Percentiles rank a stretch among this genome's conserved stretches.
phyloP scores from a whole-genome alignment of 768 basidiomycete genomes.

The Boletus tomentosulus region DNA sequence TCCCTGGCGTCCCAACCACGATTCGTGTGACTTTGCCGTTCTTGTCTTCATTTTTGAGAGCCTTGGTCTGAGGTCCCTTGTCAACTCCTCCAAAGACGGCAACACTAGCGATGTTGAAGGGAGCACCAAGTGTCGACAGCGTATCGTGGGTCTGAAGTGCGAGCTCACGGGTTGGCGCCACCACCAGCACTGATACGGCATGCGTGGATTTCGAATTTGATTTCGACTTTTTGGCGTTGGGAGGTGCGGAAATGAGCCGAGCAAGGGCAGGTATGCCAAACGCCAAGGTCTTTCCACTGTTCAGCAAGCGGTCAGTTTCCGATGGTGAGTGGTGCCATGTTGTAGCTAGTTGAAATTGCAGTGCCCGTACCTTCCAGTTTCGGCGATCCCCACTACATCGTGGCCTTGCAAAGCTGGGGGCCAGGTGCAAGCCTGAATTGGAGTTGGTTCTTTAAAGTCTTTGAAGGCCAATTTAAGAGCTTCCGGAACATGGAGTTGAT shows the following conservation, averaged over 20 bases:
- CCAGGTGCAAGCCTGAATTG: constrained; percentile 96
- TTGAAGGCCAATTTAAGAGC: constrained; percentile 60
- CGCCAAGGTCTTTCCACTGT: constrained; percentile 90
- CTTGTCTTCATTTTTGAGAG: constrained; percentile 54
- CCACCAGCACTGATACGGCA: constrained; percentile 64
- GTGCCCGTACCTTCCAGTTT: constrained; percentile 74
- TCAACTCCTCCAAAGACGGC: constrained; percentile 95
- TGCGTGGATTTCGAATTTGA: constrained; percentile 17
- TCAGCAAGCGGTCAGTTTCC: constrained; percentile 1
- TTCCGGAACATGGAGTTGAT: constrained; percentile 62
- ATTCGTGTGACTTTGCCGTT: constrained; percentile 58
- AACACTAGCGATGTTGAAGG: constrained; percentile 73
- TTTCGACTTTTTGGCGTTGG: constrained; percentile 26
- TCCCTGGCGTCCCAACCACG: constrained; percentile 93
- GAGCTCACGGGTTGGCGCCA: constrained; percentile 94
- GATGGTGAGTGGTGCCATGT: not conserved
- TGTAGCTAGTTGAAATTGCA: not conserved
- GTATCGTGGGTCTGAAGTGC: constrained; percentile 93
- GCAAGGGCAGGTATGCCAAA: constrained; percentile 91
- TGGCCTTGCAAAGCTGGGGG: constrained; percentile 74
- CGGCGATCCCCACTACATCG: constrained; percentile 95
- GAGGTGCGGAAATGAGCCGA: constrained; percentile 46
- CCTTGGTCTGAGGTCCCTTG: constrained; percentile 75
- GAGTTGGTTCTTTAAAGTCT: constrained; percentile 83
- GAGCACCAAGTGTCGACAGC: constrained; percentile 65